Conservation (phyloP, 2,329 filamentous ascomycete genomes). For the Fusarium oxysporum region DNA sequence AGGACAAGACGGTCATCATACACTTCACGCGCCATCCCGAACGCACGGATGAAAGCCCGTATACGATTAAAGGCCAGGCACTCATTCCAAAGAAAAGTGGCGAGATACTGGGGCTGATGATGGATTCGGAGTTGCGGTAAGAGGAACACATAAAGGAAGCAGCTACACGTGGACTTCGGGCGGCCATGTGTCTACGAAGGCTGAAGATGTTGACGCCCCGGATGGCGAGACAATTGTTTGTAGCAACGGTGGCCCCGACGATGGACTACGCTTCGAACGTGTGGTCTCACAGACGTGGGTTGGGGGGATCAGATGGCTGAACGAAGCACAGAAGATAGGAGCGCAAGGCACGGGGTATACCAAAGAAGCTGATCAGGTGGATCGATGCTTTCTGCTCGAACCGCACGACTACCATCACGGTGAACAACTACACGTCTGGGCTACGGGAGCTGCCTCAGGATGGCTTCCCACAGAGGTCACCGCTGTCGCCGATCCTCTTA, state of each 20-base stretch:
- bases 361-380: too few relatives aligned
- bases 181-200: not conserved
- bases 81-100: not conserved
- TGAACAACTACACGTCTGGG: too few relatives aligned
- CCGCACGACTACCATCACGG: too few relatives aligned
- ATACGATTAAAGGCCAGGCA: not conserved
- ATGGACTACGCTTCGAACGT: too few relatives aligned
- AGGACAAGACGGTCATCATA: not conserved
- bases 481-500: too few relatives aligned
- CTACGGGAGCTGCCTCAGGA: too few relatives aligned
- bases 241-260: not conserved
- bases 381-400: too few relatives aligned
- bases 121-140: not conserved
- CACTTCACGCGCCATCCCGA: not conserved
- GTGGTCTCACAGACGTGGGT: not conserved
- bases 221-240: not conserved
- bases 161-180: not conserved
- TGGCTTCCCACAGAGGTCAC: too few relatives aligned
- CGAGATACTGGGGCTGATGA: not conserved
- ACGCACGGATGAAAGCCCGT: not conserved
- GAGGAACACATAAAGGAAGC: not conserved
- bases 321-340: not conserved
- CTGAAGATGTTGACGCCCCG: not conserved
- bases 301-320: not conserved
- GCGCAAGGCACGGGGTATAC: not conserved